Percentiles rank a stretch among this genome's conserved stretches.
Evolutionary conservation across 768 basidiomycete genomes (phyloP).

Genomic region (Tricholoma flavovirens): DNA sequence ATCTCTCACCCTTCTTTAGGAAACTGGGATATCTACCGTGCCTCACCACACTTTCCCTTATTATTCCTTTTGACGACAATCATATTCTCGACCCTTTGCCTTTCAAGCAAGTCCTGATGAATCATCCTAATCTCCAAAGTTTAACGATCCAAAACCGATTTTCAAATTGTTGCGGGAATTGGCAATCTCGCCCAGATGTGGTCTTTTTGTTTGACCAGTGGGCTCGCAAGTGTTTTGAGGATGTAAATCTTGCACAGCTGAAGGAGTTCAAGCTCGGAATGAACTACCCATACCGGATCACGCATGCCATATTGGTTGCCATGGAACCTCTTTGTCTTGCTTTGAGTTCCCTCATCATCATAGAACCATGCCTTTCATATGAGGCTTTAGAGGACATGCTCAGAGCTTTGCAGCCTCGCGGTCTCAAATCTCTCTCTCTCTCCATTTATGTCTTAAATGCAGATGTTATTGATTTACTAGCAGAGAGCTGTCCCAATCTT

Average conservation of each 20-base stretch:
- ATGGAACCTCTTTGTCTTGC: not conserved
- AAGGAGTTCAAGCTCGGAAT: slow-evolving; percentile 1
- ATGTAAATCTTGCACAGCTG: slow-evolving; percentile 6
- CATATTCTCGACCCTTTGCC: slow-evolving; percentile 17
- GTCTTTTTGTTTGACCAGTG: not conserved
- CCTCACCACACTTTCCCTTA: slow-evolving; percentile 13
- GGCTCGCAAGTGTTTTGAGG: slow-evolving; percentile 2
- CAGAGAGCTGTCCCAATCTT: slow-evolving; percentile 16
- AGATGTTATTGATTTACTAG: slow-evolving; percentile 20
- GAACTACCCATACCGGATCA: not conserved
- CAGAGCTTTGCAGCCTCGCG: slow-evolving; percentile 12
- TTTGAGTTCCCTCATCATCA: slow-evolving; percentile 18
- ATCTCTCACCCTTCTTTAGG: slow-evolving; percentile 15
- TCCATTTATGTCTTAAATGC: slow-evolving; percentile 15
- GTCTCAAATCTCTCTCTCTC: slow-evolving; percentile 17
- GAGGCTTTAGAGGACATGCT: slow-evolving; percentile 16
- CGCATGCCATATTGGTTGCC: slow-evolving; percentile 4
- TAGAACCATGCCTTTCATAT: slow-evolving; percentile 15
- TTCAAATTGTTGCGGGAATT: slow-evolving; percentile 8
- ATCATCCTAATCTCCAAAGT: slow-evolving; percentile 12
- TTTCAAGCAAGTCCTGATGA: slow-evolving; percentile 12
- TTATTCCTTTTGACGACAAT: slow-evolving; percentile 19
- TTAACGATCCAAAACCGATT: slow-evolving; percentile 13
- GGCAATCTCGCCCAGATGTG: too few species aligned
- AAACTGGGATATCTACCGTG: slow-evolving; percentile 13